Percentiles rank a stretch among this genome's conserved stretches.
phyloP scores from a whole-genome alignment of 208 protist species.

The Crithidia brevicula region DNA sequence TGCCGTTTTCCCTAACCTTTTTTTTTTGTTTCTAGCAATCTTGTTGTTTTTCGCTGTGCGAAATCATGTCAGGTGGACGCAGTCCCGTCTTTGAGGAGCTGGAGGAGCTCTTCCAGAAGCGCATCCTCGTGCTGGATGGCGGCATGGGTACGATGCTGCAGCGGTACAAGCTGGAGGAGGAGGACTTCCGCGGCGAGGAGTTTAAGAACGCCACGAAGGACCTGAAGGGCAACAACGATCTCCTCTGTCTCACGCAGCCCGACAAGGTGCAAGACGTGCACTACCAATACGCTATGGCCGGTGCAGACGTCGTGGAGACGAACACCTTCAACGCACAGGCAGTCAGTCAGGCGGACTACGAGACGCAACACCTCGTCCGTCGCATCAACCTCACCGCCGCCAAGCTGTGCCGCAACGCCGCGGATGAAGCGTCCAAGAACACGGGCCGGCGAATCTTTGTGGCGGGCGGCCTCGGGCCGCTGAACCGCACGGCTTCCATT shows the following conservation, averaged over 20 bases:
- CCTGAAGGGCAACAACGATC: constrained; percentile 98
- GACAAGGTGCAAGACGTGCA: constrained; percentile 93
- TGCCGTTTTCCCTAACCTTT: neutral
- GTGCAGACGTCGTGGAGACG: constrained; percentile 96
- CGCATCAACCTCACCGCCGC: constrained; percentile 87
- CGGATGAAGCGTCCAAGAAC: constrained; percentile 41
- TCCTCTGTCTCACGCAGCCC: constrained; percentile 93
- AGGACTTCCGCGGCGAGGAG: constrained; percentile 82
- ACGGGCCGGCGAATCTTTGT: constrained; percentile 85
- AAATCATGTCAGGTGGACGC: constrained; percentile 21
- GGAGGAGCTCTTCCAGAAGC: constrained; percentile 46
- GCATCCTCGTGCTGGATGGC: constrained; percentile 93
- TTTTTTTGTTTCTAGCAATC: neutral
- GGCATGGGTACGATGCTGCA: constrained; percentile 98
- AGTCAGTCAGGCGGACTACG: constrained; percentile 96
- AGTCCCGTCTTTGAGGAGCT: constrained; percentile 63
- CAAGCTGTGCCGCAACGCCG: constrained; percentile 67
- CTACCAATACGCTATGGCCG: constrained; percentile 92
- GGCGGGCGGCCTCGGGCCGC: constrained; percentile 95
- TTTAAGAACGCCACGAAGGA: constrained; percentile 89
- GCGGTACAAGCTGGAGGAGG: constrained; percentile 81
- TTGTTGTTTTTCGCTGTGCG: neutral
- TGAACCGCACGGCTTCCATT: constrained; percentile 95
- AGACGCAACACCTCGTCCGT: constrained; percentile 85
- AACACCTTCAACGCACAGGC: constrained; percentile 96